These are phyloP conservation scores for Phytophthora quininea DNA, from an alignment of 352 stramenopile species.

Conservation along the genomic window DNA sequence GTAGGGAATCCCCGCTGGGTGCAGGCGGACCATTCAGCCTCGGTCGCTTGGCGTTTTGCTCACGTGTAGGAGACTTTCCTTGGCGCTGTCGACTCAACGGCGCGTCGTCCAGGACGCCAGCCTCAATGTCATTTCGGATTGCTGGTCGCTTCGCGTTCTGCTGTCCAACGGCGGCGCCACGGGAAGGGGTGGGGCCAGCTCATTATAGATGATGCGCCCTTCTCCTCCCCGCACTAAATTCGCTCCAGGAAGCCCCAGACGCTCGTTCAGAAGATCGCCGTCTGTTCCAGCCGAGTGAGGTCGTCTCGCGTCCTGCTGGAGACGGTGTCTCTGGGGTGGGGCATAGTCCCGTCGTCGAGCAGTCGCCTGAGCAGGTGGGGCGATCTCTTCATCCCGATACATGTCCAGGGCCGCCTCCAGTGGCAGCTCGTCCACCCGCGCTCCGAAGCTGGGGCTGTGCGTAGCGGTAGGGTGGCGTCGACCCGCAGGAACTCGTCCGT, in stretches of 20 bases:
- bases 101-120: not conserved
- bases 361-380: not conserved
- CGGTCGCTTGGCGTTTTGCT: conserved; percentile 22
- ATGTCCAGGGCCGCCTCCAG: conserved; percentile 33
- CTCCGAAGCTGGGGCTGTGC: conserved; percentile 13
- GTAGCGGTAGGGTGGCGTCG: conserved; percentile 17
- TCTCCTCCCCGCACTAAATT: conserved; percentile 18
- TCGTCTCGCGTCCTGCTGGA: conserved; percentile 27
- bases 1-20: not conserved
- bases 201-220: conserved; percentile 28
- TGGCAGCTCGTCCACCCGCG: conserved; percentile 22
- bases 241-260: conserved; percentile 20
- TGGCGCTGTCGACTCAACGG: conserved; percentile 8
- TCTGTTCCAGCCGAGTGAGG: conserved; percentile 7
- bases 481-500: conserved; percentile 5
- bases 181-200: conserved; percentile 25
- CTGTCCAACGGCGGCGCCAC: not conserved
- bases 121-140: not conserved
- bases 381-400: conserved; percentile 22
- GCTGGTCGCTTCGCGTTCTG: conserved; percentile 12
- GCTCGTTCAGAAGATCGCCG: conserved; percentile 11
- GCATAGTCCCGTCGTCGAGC: conserved; percentile 25
- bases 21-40: conserved; percentile 7
- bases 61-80: conserved; percentile 5
- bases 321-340: conserved; percentile 21